Percentiles rank a stretch among this genome's conserved stretches.
phyloP scores from a whole-genome alignment of 768 basidiomycete species.

The Kwoniella europaea region DNA sequence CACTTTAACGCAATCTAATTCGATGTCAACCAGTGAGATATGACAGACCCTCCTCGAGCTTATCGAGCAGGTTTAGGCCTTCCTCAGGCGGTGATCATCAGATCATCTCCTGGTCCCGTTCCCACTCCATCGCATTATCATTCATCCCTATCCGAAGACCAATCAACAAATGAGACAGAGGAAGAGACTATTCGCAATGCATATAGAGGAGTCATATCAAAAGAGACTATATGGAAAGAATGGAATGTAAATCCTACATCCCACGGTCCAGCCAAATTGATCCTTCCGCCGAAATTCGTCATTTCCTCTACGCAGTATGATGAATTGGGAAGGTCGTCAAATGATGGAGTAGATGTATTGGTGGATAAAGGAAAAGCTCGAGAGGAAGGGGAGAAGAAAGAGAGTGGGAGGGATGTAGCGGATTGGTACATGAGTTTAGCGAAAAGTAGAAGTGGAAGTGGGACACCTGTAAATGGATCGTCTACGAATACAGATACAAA shows the following conservation, averaged over 20 bases:
- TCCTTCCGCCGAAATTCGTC: conserved; percentile 40
- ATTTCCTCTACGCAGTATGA: conserved; percentile 32
- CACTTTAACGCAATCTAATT: too few species aligned
- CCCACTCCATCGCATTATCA: too few species aligned
- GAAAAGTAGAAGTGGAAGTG: too few species aligned
- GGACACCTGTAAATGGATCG: too few species aligned
- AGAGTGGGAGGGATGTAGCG: conserved; percentile 33
- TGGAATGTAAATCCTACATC: conserved; percentile 48
- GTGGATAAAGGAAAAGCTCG: conserved; percentile 30
- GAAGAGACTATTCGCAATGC: neutral
- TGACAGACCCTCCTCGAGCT: conserved; percentile 12
- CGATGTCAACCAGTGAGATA: neutral
- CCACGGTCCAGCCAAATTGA: conserved; percentile 39
- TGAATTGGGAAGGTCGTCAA: conserved; percentile 38
- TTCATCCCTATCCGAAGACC: too few species aligned
- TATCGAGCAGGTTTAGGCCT: conserved; percentile 44
- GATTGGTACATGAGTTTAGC: conserved; percentile 45
- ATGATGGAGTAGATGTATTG: conserved; percentile 39
- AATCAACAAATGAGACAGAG: neutral
- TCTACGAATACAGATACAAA: too few species aligned
- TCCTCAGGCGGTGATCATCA: conserved; percentile 40
- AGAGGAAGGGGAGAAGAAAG: conserved; percentile 8
- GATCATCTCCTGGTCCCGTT: conserved; percentile 14
- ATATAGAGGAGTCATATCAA: neutral
- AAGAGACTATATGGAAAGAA: conserved; percentile 36